These are phyloP conservation scores for Meredithiella fracta DNA, from an alignment of 2,329 filamentous ascomycete genomes.

Conservation along the genomic window DNA sequence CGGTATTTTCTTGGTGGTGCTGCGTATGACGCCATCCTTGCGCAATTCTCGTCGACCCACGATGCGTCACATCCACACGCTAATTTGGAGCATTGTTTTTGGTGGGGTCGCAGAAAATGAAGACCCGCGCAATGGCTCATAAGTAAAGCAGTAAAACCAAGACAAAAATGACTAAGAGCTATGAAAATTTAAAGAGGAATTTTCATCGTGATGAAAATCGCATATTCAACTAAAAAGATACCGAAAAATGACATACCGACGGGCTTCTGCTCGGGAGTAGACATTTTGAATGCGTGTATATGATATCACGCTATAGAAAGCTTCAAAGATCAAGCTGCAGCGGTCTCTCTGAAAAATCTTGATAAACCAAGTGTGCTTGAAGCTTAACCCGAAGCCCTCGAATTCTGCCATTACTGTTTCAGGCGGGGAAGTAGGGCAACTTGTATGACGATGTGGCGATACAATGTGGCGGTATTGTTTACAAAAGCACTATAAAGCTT, in stretches of 20 bases:
- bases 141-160: neutral
- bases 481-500: neutral
- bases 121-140: neutral
- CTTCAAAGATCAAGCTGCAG: constrained; percentile 9
- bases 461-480: constrained; percentile 3
- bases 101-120: constrained; percentile 8
- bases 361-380: constrained; percentile 11
- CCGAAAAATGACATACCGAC: constrained; percentile 23
- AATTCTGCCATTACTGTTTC: constrained; percentile 9
- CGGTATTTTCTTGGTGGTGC: too few species aligned
- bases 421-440: constrained; percentile 14
- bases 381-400: constrained; percentile 10
- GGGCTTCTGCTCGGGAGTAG: constrained; percentile 27
- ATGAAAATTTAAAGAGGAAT: neutral
- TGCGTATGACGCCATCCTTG: constrained; percentile 1
- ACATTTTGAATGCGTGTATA: constrained; percentile 23
- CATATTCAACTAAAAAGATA: neutral
- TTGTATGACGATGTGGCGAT: constrained; percentile 12
- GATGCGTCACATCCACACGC: constrained; percentile 4
- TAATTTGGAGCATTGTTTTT: constrained; percentile 1
- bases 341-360: constrained; percentile 16
- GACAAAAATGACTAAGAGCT: neutral
- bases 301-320: constrained; percentile 11
- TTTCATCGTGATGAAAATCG: neutral
- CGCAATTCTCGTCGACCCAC: neutral